These are phyloP conservation scores for Vinca major DNA, from an alignment of 305 asterid genomes.

Conservation along the genomic window DNA sequence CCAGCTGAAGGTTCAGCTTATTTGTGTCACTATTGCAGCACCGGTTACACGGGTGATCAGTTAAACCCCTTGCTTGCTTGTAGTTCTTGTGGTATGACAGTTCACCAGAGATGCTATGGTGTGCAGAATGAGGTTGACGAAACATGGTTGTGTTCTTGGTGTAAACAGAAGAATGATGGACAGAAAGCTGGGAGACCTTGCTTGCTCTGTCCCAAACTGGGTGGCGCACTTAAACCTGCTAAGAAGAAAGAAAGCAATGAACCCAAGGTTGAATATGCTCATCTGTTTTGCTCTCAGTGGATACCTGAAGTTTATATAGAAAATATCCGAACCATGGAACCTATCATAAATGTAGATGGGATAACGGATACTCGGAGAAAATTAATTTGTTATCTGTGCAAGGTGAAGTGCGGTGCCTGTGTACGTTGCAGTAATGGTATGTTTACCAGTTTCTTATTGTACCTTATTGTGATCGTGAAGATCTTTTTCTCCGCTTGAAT, in stretches of 20 bases:
- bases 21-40: conserved; percentile 79
- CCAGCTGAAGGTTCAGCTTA: conserved; percentile 66
- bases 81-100: conserved; percentile 65
- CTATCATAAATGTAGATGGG: conserved; percentile 61
- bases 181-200: conserved; percentile 50
- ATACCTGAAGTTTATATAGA: conserved; percentile 83
- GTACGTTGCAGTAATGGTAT: conserved; percentile 98
- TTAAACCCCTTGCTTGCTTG: conserved; percentile 70
- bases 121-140: conserved; percentile 68
- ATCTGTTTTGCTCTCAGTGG: conserved; percentile 96
- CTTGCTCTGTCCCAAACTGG: conserved; percentile 74
- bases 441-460: conserved; percentile 45
- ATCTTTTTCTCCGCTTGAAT: conserved; percentile 17
- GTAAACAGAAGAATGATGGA: conserved; percentile 42
- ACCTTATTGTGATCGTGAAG: conserved; percentile 31
- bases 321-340: conserved; percentile 79
- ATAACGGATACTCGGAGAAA: conserved; percentile 63
- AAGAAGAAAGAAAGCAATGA: conserved; percentile 32
- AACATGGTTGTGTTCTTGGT: conserved; percentile 90
- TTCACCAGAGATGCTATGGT: conserved; percentile 93
- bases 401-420: conserved; percentile 92
- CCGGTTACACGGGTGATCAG: conserved; percentile 49
- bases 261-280: conserved; percentile 52
- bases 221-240: conserved; percentile 89
- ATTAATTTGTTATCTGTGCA: conserved; percentile 81